Evolutionary conservation across 75 land plant genomes (phyloP), one percentile per base, ranked within the genome.

Genomic region (Cryptomeria japonica): DNA sequence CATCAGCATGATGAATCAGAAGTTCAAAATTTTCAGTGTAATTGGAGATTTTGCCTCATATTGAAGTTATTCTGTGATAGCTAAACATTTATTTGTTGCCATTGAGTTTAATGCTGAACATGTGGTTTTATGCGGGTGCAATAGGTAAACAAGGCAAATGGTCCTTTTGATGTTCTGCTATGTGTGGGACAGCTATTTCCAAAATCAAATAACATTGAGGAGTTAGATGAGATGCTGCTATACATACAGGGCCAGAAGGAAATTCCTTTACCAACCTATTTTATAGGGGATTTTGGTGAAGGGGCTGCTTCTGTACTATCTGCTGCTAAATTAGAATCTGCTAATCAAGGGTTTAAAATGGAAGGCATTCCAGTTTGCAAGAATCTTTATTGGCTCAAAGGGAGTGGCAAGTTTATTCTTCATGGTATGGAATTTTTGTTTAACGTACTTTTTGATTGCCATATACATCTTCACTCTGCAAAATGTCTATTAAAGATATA

Each of bases 131-230:
- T 87, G 53, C 22, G 47, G 34, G 15, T 88, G 31, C 61, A 39
- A 86, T 49, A 19, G 47, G 99, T 98, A 51, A 97, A 92, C 92
- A 96, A 96, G 91, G 90, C 94, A 32, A 95, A 93, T 16, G 99
- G 99, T 15, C 99, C 99, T 9, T 98, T 98, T 92, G 99, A 97
- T 85, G 95, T 95, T 12, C 87, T 96, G 7, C 88, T 98, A 37
- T 98, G 99, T 91, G 99, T 97, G 22, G 99, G 99, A 2, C 99
- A 97, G 90, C 97, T 98, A 86, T 97, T 98, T 89, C 97, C 99
- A 12, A 92, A 89, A 46, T 88, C 92, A 28, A n/a, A n/a, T n/a
- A n/a, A n/a, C n/a, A 84, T 92, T 56, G 92, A 92, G 28, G 90
- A 41, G 55, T 88, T 96, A 46, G 94, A 89, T 3, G 97, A 93